Percentiles rank a stretch among this genome's conserved stretches.
Conservation (phyloP, 2,329 filamentous ascomycete species). For the Pyrenochaeta sp. region DNA sequence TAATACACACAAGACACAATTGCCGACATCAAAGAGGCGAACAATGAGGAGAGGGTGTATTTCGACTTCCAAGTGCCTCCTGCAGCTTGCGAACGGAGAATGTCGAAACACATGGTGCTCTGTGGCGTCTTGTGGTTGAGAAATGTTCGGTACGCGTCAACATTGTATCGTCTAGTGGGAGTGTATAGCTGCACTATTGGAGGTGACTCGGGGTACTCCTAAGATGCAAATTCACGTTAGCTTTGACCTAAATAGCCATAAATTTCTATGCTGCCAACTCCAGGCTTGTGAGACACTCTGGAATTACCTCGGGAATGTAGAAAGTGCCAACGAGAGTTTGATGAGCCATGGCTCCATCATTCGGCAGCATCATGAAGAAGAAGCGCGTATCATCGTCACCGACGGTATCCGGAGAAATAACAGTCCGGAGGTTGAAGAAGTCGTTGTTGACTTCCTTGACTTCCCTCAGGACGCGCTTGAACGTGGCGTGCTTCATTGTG, state of each 20-base stretch:
- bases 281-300: too few species aligned
- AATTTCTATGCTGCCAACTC: too few species aligned
- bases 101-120: slow-evolving; percentile 15
- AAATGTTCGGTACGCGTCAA: neutral
- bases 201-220: slow-evolving; percentile 7
- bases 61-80: slow-evolving; percentile 10
- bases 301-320: slow-evolving; percentile 8
- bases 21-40: slow-evolving; percentile 13
- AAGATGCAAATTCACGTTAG: neutral
- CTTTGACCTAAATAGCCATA: too few species aligned
- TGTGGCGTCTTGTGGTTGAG: neutral
- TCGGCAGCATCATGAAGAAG: slow-evolving; percentile 12
- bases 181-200: slow-evolving; percentile 12
- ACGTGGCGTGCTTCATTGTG: slow-evolving; percentile 3
- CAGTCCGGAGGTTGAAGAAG: slow-evolving; percentile 8
- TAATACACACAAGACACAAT: slow-evolving; percentile 13
- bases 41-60: slow-evolving; percentile 12
- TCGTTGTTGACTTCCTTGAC: slow-evolving; percentile 8
- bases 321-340: slow-evolving; percentile 8
- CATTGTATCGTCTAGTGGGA: slow-evolving; percentile 10
- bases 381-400: slow-evolving; percentile 7
- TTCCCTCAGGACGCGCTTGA: slow-evolving; percentile 9
- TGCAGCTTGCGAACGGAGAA: slow-evolving; percentile 8
- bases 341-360: slow-evolving; percentile 12
- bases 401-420: slow-evolving; percentile 4